These are phyloP conservation scores for Neospora caninum DNA, from an alignment of 169 alveolate genomes.

Conservation along the genomic window DNA sequence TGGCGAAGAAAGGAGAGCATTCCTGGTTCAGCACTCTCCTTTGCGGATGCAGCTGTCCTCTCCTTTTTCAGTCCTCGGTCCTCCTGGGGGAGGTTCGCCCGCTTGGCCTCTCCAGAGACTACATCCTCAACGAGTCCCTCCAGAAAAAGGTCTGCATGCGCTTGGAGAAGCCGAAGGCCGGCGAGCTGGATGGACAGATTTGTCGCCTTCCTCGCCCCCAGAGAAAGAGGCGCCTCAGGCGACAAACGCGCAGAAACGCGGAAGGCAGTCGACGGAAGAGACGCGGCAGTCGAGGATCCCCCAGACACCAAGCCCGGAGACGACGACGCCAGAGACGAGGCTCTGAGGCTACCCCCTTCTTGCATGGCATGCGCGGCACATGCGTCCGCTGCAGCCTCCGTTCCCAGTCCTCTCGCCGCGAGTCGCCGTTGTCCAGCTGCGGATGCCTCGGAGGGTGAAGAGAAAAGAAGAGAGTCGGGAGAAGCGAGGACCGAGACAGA, in stretches of 20 bases:
- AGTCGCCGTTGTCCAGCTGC: neutral
- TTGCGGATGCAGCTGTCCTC: neutral
- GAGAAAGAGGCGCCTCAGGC: neutral
- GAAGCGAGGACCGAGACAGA: neutral
- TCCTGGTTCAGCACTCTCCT: too few species aligned
- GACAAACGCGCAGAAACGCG: too few species aligned
- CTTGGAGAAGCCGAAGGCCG: constrained; percentile 24
- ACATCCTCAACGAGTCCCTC: neutral
- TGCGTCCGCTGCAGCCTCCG: too few species aligned
- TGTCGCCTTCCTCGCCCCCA: neutral
- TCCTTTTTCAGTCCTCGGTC: neutral
- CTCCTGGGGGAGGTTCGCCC: neutral
- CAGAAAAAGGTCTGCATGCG: neutral
- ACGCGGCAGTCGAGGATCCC: too few species aligned
- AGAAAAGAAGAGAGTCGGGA: neutral
- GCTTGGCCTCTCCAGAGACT: neutral
- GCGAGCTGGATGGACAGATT: neutral
- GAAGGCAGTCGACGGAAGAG: too few species aligned
- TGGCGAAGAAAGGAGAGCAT: too few species aligned
- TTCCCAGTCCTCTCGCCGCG: neutral
- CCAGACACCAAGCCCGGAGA: too few species aligned
- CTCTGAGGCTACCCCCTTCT: too few species aligned
- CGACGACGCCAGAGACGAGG: too few species aligned
- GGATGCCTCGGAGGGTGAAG: neutral
- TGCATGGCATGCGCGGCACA: too few species aligned